These are phyloP conservation scores for Pseudocercospora fijiensis DNA, from an alignment of 2,329 filamentous ascomycete genomes.

Conservation along the genomic window DNA sequence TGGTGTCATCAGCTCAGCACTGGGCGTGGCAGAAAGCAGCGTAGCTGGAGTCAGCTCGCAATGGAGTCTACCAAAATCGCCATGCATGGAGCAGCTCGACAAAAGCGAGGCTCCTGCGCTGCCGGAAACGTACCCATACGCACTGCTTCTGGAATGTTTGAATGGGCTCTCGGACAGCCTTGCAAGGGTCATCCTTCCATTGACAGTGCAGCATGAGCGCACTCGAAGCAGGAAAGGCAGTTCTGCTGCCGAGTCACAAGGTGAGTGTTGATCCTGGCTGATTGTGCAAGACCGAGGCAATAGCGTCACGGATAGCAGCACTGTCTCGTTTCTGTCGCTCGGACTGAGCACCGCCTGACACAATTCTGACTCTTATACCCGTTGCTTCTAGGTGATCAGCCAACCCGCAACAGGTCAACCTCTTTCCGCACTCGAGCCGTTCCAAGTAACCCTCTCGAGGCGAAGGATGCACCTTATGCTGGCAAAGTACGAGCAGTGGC, in stretches of 20 bases:
- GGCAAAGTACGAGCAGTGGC: slow-evolving; percentile 74
- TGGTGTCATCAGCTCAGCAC: slow-evolving; percentile 77
- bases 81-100: slow-evolving; percentile 91
- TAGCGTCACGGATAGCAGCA: not conserved
- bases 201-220: slow-evolving; percentile 76
- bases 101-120: slow-evolving; percentile 79
- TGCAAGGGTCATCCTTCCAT: slow-evolving; percentile 86
- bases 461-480: slow-evolving; percentile 71
- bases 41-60: slow-evolving; percentile 78
- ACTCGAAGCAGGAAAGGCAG: slow-evolving; percentile 44
- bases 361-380: slow-evolving; percentile 4
- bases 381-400: slow-evolving; percentile 28
- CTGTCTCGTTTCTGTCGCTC: not conserved
- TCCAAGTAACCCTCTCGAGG: slow-evolving; percentile 76
- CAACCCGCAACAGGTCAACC: slow-evolving; percentile 51
- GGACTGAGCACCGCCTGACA: not conserved
- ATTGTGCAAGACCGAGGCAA: not conserved
- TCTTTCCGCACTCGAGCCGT: slow-evolving; percentile 74
- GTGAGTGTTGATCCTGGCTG: not conserved
- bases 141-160: slow-evolving; percentile 82
- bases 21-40: slow-evolving; percentile 64
- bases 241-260: slow-evolving; percentile 8
- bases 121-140: slow-evolving; percentile 93
- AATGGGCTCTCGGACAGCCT: slow-evolving; percentile 87
- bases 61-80: slow-evolving; percentile 84